phyloP scores from a whole-genome alignment of 2,329 filamentous ascomycete species.

The Pyrenochaeta sp. region DNA sequence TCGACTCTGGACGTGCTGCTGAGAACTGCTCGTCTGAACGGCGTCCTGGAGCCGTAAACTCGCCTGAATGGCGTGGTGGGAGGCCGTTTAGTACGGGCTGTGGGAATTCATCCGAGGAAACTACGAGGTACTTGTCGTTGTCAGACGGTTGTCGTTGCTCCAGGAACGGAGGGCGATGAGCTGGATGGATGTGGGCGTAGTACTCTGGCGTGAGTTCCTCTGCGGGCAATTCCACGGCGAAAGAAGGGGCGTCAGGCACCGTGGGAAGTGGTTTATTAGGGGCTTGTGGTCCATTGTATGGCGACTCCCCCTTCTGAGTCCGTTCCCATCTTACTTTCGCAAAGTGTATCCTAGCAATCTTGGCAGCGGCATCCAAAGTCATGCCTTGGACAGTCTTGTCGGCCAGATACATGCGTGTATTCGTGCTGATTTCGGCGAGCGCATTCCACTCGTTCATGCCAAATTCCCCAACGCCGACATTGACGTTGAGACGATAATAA shows the following conservation, averaged over 20 bases:
- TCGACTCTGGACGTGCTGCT: slow-evolving; percentile 25
- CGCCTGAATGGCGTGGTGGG: slow-evolving; percentile 58
- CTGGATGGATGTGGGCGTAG: slow-evolving; percentile 31
- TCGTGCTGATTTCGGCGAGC: slow-evolving; percentile 92
- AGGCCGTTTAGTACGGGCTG: slow-evolving; percentile 52
- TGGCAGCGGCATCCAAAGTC: slow-evolving; percentile 77
- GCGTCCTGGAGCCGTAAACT: slow-evolving; percentile 66
- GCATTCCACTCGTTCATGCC: slow-evolving; percentile 99
- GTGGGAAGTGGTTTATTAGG: slow-evolving; percentile 45
- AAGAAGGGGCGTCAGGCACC: slow-evolving; percentile 51
- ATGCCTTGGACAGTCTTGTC: slow-evolving; percentile 77
- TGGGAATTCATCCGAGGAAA: slow-evolving; percentile 65
- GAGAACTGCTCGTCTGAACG: slow-evolving; percentile 42
- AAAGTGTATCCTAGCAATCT: slow-evolving; percentile 82
- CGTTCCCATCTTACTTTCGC: slow-evolving; percentile 74
- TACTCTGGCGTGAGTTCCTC: slow-evolving; percentile 56
- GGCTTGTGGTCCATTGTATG: slow-evolving; percentile 29
- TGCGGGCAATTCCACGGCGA: slow-evolving; percentile 67
- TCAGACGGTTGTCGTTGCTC: slow-evolving; percentile 28
- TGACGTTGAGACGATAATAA: slow-evolving; percentile 96
- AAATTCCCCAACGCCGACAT: slow-evolving; percentile 94
- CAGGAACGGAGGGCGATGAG: slow-evolving; percentile 47
- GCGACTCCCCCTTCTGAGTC: slow-evolving; percentile 43
- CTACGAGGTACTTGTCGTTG: slow-evolving; percentile 63
- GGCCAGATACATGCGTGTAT: slow-evolving; percentile 82